Evolutionary conservation across 2,329 filamentous ascomycete genomes (phyloP).

Genomic region (Periconia sp.): DNA sequence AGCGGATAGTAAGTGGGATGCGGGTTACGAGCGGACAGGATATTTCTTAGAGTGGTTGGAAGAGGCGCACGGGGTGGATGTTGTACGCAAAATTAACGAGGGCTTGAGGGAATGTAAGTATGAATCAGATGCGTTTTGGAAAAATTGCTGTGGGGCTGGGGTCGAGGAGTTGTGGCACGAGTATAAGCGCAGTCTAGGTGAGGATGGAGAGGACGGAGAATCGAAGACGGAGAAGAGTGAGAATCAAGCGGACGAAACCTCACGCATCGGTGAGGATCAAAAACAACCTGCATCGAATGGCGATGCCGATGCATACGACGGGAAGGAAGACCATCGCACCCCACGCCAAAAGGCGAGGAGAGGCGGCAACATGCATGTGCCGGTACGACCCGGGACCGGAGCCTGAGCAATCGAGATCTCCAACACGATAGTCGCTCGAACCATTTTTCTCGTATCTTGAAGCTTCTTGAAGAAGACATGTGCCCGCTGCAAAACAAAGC

Average conservation of each 20-base stretch:
- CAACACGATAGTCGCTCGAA: not conserved
- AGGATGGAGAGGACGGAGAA: constrained; percentile 6
- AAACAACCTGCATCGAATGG: not conserved
- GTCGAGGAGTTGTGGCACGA: constrained; percentile 76
- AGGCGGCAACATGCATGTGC: constrained; percentile 20
- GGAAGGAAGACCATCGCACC: constrained; percentile 13
- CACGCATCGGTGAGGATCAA: too few relatives aligned
- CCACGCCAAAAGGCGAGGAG: constrained; percentile 18
- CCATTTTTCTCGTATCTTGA: not conserved
- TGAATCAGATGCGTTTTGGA: constrained; percentile 71
- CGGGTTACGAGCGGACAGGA: constrained; percentile 87
- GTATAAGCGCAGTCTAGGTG: constrained; percentile 64
- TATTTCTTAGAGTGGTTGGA: constrained; percentile 92
- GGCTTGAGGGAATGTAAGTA: constrained; percentile 69
- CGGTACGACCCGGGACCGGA: constrained; percentile 9
- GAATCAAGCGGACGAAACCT: too few relatives aligned
- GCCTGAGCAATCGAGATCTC: not conserved
- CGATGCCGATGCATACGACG: too few relatives aligned
- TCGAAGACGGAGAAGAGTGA: too few relatives aligned
- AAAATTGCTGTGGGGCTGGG: constrained; percentile 67
- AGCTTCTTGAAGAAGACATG: not conserved
- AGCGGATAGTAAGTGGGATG: constrained; percentile 74
- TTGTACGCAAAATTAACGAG: constrained; percentile 67
- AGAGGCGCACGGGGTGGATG: constrained; percentile 59
- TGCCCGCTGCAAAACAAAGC: too few relatives aligned